Evolutionary conservation across 768 basidiomycete genomes (phyloP).

Genomic region (Candolleomyces efflorescens): DNA sequence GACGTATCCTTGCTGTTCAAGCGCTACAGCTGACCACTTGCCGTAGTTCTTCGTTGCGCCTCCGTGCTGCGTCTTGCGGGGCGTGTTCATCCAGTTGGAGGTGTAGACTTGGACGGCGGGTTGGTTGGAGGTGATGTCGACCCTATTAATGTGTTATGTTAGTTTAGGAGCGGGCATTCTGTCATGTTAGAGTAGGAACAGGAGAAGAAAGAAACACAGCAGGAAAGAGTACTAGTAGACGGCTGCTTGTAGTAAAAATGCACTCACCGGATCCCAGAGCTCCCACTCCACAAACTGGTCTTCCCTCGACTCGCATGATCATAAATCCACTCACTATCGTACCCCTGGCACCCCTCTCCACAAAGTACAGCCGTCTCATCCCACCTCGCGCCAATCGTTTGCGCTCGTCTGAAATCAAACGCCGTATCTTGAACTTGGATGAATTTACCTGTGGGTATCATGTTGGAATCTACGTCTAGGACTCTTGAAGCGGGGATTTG

Average conservation of each 20-base stretch:
- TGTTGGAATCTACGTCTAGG: conserved; percentile 33
- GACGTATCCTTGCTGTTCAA: conserved; percentile 51
- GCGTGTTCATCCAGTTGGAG: conserved; percentile 39
- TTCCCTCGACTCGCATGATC: conserved; percentile 27
- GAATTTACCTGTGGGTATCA: conserved; percentile 36
- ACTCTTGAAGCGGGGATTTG: conserved; percentile 25
- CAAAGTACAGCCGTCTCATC: conserved; percentile 25
- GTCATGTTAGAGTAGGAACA: too few species aligned
- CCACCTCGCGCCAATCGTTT: conserved; percentile 31
- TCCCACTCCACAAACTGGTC: conserved; percentile 41
- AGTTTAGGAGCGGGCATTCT: too few species aligned
- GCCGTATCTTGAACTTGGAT: conserved; percentile 25
- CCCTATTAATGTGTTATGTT: conserved; percentile 20
- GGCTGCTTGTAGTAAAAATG: too few species aligned
- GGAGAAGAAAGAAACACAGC: too few species aligned
- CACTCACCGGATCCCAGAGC: conserved; percentile 45
- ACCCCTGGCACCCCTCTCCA: conserved; percentile 40
- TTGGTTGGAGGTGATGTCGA: conserved; percentile 48
- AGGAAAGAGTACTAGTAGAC: too few species aligned
- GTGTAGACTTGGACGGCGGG: conserved; percentile 50
- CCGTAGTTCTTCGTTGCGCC: conserved; percentile 39
- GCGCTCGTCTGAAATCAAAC: conserved; percentile 37
- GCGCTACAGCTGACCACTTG: conserved; percentile 40
- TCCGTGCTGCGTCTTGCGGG: conserved; percentile 45
- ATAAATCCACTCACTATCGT: conserved; percentile 49